Evolutionary conservation across 805 yeast species (phyloP).

Genomic region (Blastobotrys muscicola): DNA sequence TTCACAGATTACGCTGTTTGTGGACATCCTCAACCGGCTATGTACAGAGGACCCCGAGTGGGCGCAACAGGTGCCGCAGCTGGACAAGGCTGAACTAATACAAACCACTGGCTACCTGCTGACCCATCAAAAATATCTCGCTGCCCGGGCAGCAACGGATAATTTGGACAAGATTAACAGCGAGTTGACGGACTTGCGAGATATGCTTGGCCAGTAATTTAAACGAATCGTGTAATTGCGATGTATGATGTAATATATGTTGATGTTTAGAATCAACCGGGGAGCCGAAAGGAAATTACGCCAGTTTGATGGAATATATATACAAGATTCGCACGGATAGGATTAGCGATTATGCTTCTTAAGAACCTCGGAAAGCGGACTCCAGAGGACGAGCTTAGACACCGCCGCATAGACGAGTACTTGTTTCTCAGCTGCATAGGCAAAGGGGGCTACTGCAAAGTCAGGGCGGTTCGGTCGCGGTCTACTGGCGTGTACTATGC

Average conservation of each 20-base stretch:
- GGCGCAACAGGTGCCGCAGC: slow-evolving; percentile 20
- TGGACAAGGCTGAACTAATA: slow-evolving; percentile 38
- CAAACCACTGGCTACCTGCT: slow-evolving; percentile 60
- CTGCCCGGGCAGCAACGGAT: slow-evolving; percentile 17
- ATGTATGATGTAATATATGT: too few species aligned
- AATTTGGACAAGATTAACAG: too few species aligned
- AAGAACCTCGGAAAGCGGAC: too few species aligned
- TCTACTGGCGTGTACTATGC: slow-evolving; percentile 16
- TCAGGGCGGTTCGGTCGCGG: slow-evolving; percentile 35
- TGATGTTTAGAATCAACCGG: too few species aligned
- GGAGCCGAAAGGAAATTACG: too few species aligned
- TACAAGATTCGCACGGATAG: too few species aligned
- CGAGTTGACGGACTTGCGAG: too few species aligned
- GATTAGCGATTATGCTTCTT: too few species aligned
- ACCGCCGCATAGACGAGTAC: slow-evolving; percentile 13
- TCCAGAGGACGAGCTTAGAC: too few species aligned
- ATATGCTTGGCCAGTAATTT: too few species aligned
- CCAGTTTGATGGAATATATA: too few species aligned
- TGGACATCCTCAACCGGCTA: slow-evolving; percentile 45
- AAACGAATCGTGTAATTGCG: too few species aligned
- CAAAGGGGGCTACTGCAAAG: slow-evolving; percentile 80
- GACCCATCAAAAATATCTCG: slow-evolving; percentile 78
- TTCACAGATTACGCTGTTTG: slow-evolving; percentile 55
- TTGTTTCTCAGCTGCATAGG: slow-evolving; percentile 55
- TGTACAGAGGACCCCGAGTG: slow-evolving; percentile 35